phyloP scores from a whole-genome alignment of 2,329 filamentous ascomycete species.

The Rhynchosporium secalis region DNA sequence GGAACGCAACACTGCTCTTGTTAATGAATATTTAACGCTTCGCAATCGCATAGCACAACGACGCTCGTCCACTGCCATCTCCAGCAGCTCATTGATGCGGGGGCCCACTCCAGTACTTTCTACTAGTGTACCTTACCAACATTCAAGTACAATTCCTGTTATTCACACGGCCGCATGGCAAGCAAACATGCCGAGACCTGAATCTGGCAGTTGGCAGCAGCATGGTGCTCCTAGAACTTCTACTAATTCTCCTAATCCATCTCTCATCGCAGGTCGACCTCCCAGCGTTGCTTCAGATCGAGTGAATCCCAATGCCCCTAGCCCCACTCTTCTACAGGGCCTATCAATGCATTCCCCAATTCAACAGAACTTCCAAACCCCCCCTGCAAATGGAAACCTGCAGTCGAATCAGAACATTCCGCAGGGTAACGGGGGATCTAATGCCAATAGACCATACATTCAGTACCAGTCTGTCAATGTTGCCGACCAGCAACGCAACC shows the following conservation, averaged over 20 bases:
- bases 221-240: conserved; percentile 9
- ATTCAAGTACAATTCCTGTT: conserved; percentile 1
- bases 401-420: not conserved
- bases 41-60: conserved; percentile 22
- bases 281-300: conserved; percentile 21
- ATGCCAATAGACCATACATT: conserved; percentile 1
- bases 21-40: conserved; percentile 29
- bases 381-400: conserved; percentile 12
- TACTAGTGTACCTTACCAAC: conserved; percentile 17
- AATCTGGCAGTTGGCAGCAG: conserved; percentile 22
- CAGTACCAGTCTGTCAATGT: not conserved
- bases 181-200: conserved; percentile 20
- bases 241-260: conserved; percentile 22
- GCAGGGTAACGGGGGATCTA: not conserved
- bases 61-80: conserved; percentile 13
- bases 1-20: conserved; percentile 31
- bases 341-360: conserved; percentile 34
- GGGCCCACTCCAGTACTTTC: conserved; percentile 23
- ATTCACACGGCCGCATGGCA: conserved; percentile 10
- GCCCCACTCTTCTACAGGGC: conserved; percentile 30
- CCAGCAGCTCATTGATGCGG: conserved; percentile 13
- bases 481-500: conserved; percentile 14
- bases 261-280: conserved; percentile 17
- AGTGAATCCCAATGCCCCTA: conserved; percentile 26
- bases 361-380: conserved; percentile 24